Evolutionary conservation across 805 yeast genomes (phyloP).

Genomic region (Starmerella geochares): DNA sequence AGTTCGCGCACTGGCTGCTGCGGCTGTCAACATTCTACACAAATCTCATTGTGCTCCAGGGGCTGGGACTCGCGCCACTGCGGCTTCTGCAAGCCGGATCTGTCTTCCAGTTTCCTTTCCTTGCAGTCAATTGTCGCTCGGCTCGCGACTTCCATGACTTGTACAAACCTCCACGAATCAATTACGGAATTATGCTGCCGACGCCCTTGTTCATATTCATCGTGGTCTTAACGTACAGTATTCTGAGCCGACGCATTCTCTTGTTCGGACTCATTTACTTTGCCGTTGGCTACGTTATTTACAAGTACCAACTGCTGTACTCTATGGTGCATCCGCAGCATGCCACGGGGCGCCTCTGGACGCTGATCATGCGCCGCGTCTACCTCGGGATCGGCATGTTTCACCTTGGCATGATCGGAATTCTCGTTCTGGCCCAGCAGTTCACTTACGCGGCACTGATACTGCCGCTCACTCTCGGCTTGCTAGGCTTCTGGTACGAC

Average conservation of each 20-base stretch:
- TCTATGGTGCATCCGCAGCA: constrained; percentile 93
- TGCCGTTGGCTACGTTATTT: constrained; percentile 73
- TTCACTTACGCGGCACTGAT: constrained; percentile 61
- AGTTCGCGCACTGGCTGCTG: constrained; percentile 69
- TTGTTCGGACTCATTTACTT: constrained; percentile 78
- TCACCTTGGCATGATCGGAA: constrained; percentile 89
- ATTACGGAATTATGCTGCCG: constrained; percentile 83
- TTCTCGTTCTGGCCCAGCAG: constrained; percentile 71
- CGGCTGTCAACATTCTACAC: constrained; percentile 80
- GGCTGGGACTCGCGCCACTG: constrained; percentile 82
- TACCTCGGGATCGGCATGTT: constrained; percentile 70
- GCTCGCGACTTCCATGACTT: constrained; percentile 70
- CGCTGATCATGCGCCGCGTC: constrained; percentile 71
- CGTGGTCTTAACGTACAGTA: constrained; percentile 77
- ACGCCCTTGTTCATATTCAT: constrained; percentile 80
- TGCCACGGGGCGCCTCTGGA: constrained; percentile 96
- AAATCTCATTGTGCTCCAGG: constrained; percentile 71
- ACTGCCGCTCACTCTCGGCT: constrained; percentile 64
- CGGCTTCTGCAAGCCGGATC: constrained; percentile 73
- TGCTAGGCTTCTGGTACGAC: constrained; percentile 60
- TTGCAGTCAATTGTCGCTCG: constrained; percentile 55
- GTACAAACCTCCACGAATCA: constrained; percentile 82
- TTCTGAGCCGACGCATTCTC: constrained; percentile 77
- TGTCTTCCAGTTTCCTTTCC: constrained; percentile 61
- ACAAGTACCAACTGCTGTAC: constrained; percentile 80